Evolutionary conservation across 352 stramenopile genomes (phyloP), one percentile per base, ranked within the genome.

Genomic region (Pythium oligandrum): DNA sequence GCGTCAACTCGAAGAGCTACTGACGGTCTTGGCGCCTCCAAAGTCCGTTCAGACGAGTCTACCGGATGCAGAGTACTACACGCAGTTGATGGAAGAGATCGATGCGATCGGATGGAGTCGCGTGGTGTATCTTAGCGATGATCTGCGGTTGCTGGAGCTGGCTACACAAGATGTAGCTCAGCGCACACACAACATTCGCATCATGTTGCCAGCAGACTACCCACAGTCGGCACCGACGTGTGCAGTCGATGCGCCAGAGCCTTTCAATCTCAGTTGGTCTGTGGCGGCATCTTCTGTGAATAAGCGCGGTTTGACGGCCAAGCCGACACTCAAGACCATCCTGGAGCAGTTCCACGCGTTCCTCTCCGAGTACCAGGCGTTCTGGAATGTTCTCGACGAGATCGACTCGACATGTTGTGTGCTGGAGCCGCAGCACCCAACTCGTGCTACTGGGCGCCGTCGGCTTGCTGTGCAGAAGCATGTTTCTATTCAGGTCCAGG

Each of bases 361-460:
- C 37, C 55, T 92, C 4, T 57, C 61, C 9, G 70, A 57, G 8
- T 91, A 81, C 64, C 82, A 93, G 63, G 38, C n/a, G 0, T 95
- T 95, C 56, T 95, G 85, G 83, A 70, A 88, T 43, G 73, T 74
- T 0, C 44, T 95, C 9, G 83, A 95, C 48, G 79, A 75, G n/a
- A 31, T 95, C 2, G 83, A 93, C 66, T 67, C 67, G 12, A 57
- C 71, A 3, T 85, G 75, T 36, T 93, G 80, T 57, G 85, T 95
- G 6, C 43, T 95, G 33, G 82, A 95, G 66, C 85, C 82, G 0
- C 73, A 87, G 11, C 71, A 73, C 26, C 75, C 83, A 4, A 84
- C 76, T 4, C 74, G 83, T 52, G 74, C 77, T 9, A 89, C 74
- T 3, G 82, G 77, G 8, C 56, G 79, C 32, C 67, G 85, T 3